Evolutionary conservation across 768 basidiomycete genomes (phyloP).

Genomic region (Boletus sp.): DNA sequence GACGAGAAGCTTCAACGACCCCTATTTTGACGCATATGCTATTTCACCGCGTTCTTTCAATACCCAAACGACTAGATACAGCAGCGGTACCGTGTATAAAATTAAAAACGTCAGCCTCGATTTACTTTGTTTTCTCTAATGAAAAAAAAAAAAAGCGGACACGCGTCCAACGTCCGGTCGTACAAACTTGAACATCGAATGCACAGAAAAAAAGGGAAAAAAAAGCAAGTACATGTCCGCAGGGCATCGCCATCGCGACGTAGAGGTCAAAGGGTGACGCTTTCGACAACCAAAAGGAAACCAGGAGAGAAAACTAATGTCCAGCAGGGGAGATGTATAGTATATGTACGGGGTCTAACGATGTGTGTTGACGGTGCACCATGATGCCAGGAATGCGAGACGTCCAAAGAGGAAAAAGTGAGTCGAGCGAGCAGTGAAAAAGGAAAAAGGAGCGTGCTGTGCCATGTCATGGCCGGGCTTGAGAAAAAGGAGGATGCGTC

Average conservation of each 20-base stretch:
- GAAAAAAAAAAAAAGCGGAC: too few relatives aligned
- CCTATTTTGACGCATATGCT: too few relatives aligned
- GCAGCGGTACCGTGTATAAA: too few relatives aligned
- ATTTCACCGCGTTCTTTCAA: too few relatives aligned
- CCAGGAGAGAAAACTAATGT: neutral
- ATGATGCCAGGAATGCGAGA: neutral
- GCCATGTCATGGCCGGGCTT: constrained; percentile 14
- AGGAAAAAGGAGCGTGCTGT: neutral
- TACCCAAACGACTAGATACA: too few relatives aligned
- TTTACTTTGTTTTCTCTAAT: too few relatives aligned
- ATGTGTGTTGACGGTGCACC: neutral
- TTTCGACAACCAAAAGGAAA: neutral
- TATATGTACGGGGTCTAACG: neutral
- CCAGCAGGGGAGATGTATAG: neutral
- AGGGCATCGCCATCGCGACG: neutral
- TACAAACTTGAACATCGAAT: neutral
- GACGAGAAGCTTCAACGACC: too few relatives aligned
- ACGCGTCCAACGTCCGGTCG: too few relatives aligned
- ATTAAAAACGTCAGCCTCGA: too few relatives aligned
- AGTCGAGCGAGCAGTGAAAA: neutral
- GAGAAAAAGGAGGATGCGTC: neutral
- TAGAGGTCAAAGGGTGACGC: too few relatives aligned
- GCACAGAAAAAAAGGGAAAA: neutral
- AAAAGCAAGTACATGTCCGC: neutral
- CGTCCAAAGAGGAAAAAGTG: neutral